Evolutionary conservation across 306 rosid genomes (phyloP), one percentile per base, ranked within the genome.

Genomic region (Cucurbita pepo): DNA sequence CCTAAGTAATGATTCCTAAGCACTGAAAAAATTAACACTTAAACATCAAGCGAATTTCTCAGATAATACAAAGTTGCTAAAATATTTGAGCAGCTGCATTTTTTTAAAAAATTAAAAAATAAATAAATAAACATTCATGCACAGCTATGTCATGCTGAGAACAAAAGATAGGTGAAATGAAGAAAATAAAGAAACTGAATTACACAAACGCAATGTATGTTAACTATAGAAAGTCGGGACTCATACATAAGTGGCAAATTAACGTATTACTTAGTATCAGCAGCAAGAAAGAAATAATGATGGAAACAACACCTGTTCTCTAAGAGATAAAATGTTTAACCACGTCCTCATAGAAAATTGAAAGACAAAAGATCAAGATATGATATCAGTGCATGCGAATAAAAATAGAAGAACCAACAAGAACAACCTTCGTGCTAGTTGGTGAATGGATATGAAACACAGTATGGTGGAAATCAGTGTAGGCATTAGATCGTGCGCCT

Each of bases 381-480:
- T 19, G 21, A 6, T 54, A 40, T 72, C 14, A 4, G 34, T 19
- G 76, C 44, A 55, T 16, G 60, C 55, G 10, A 1, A 69, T 43
- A 16, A 73, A 14, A 66, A 18, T 30, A 45, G 11, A 4, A 53
- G 11, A 74, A 45, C 60, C 62, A 73, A 50, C 30, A 72, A 43
- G 74, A 79, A 79, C 77, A 79, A 92, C 97, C 98, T 90, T 90
- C 43, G 97, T 85, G 72, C 80, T 85, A 34, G 86, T 87, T 73
- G 99, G 99, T 70, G 99, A 81, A 85, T 94, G 99, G 77, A 94
- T 89, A 85, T 94, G 99, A 84, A 94, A 94, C 81, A 94, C 99
- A 11, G 99, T 94, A 79, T 94, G 99, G 76, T 94, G 99, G 83
- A 94, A 94, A 84, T 94, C 99, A 36, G 99, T 94, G 79, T 94